A percentile compares a stretch with the other conserved stretches of the same genome.
These are phyloP conservation scores for Mycothermus thermophilus DNA, from an alignment of 495 filamentous ascomycete species.

Conservation along the genomic window DNA sequence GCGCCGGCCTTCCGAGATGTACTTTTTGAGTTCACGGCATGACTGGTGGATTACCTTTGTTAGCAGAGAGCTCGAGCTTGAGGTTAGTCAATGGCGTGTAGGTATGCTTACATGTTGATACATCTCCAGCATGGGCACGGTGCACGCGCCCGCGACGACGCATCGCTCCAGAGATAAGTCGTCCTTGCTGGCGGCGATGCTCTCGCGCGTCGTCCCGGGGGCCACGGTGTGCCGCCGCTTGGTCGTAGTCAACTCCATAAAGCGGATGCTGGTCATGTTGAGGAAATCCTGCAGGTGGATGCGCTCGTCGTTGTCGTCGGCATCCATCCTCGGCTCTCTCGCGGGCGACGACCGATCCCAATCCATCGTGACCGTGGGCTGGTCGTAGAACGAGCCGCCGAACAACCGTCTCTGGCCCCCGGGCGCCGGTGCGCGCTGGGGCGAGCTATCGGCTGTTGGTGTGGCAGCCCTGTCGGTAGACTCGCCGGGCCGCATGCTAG, in stretches of 20 bases:
- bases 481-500: slow-evolving; percentile 28
- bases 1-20: slow-evolving; percentile 78
- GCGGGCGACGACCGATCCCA: slow-evolving; percentile 28
- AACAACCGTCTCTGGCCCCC: no score
- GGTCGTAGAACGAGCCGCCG: slow-evolving; percentile 34
- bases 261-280: slow-evolving; percentile 87
- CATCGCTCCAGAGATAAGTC: slow-evolving; percentile 53
- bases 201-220: slow-evolving; percentile 33
- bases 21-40: slow-evolving; percentile 85
- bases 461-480: slow-evolving; percentile 15
- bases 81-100: not conserved
- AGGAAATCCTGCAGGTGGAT: slow-evolving; percentile 88
- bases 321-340: slow-evolving; percentile 20
- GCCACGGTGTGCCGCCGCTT: slow-evolving; percentile 78
- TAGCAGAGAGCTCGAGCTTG: not conserved
- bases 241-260: slow-evolving; percentile 88
- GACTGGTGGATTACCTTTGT: slow-evolving; percentile 48
- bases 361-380: slow-evolving; percentile 30
- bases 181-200: slow-evolving; percentile 31
- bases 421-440: slow-evolving; percentile 36
- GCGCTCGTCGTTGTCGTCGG: slow-evolving; percentile 41
- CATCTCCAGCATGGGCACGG: slow-evolving; percentile 79
- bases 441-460: slow-evolving; percentile 33
- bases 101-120: slow-evolving; percentile 68
- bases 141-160: slow-evolving; percentile 82